A percentile compares a stretch with the other conserved stretches of the same genome.
Evolutionary conservation across 306 rosid genomes (phyloP).

Genomic region (Corylus americana): DNA sequence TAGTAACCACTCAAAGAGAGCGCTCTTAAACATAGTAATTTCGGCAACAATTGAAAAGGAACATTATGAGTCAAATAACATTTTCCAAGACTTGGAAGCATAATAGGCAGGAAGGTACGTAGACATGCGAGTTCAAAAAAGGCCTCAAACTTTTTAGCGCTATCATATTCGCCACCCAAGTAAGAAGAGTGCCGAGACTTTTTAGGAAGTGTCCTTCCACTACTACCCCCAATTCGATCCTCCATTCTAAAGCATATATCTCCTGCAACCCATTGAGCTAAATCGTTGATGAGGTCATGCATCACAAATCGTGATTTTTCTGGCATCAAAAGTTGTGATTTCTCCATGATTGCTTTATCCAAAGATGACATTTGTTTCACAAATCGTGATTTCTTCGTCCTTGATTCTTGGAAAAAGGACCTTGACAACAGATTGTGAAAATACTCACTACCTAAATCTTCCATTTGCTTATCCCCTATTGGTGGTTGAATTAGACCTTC

Average conservation of each 20-base stretch:
- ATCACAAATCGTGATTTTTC: background rate
- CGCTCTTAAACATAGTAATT: background rate
- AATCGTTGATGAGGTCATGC: conserved; percentile 29
- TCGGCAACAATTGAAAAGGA: background rate
- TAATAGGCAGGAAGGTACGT: too few species aligned
- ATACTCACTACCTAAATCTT: conserved; percentile 15
- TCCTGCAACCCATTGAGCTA: conserved; percentile 10
- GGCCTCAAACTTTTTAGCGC: background rate
- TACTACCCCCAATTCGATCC: background rate
- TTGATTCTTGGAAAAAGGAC: conserved; percentile 23
- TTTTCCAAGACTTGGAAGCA: background rate
- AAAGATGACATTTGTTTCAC: background rate
- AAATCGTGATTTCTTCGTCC: background rate
- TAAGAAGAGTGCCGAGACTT: conserved; percentile 22
- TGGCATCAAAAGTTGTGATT: too few species aligned
- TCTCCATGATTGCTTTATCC: too few species aligned
- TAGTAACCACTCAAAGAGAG: background rate
- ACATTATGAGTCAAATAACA: background rate
- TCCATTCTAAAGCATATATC: background rate
- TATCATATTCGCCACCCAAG: background rate
- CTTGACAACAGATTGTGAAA: conserved; percentile 20
- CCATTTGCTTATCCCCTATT: background rate
- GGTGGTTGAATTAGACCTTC: too few species aligned
- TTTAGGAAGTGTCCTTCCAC: background rate
- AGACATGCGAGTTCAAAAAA: background rate